Conservation (phyloP, 129 eudicot species). For the Chrysanthemum makinoi region DNA sequence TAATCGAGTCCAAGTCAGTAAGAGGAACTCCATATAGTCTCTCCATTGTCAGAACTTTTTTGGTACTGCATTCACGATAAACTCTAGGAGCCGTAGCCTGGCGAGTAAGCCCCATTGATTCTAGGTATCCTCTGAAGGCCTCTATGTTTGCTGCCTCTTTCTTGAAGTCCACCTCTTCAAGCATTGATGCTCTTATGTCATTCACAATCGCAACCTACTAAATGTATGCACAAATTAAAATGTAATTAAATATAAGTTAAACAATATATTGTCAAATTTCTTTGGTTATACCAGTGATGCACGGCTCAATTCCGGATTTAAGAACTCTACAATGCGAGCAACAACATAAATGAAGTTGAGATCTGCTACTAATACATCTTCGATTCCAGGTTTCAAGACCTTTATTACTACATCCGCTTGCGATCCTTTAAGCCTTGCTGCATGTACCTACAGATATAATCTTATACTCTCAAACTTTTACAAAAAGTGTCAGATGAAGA, state of each 20-base stretch:
- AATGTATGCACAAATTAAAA: conserved; percentile 20
- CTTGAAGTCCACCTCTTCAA: conserved; percentile 96
- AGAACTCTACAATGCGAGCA: conserved; percentile 90
- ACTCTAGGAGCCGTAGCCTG: conserved; percentile 98
- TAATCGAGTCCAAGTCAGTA: conserved; percentile 91
- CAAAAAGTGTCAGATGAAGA: background rate
- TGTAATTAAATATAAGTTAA: background rate
- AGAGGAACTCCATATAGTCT: conserved; percentile 97
- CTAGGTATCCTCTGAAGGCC: conserved; percentile 78
- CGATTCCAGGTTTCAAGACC: conserved; percentile 93
- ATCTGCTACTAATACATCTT: conserved; percentile 92
- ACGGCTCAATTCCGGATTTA: conserved; percentile 90
- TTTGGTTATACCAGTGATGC: conserved; percentile 69
- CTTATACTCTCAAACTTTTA: conserved; percentile 2
- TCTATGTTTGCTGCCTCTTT: conserved; percentile 93
- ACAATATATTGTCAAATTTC: background rate
- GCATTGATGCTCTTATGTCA: conserved; percentile 95
- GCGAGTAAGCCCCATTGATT: conserved; percentile 80
- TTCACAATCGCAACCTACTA: conserved; percentile 89
- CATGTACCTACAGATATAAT: conserved; percentile 73
- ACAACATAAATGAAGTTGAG: conserved; percentile 91
- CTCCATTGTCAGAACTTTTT: conserved; percentile 87
- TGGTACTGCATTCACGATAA: conserved; percentile 70
- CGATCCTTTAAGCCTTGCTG: conserved; percentile 88
- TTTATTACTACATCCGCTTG: conserved; percentile 91